A percentile compares a stretch with the other conserved stretches of the same genome.
Evolutionary conservation across 2,329 filamentous ascomycete species (phyloP).

Genomic region (Dryadomyces quercus-mongolicae): DNA sequence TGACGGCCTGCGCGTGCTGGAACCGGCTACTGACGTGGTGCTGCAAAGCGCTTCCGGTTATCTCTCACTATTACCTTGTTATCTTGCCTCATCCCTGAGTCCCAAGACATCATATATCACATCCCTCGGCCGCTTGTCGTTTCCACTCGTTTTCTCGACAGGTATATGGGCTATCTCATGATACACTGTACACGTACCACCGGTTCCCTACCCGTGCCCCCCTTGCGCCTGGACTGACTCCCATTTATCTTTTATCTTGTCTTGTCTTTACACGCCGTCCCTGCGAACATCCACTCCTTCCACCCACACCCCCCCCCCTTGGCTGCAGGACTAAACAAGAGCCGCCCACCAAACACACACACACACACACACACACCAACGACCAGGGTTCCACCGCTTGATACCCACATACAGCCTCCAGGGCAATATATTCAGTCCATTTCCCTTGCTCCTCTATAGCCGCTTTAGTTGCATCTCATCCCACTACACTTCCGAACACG

Average conservation of each 20-base stretch:
- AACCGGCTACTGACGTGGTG: background rate
- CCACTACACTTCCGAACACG: background rate
- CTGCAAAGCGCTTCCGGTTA: background rate
- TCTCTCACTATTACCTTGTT: background rate
- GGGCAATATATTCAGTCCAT: background rate
- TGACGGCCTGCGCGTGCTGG: background rate
- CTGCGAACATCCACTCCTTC: background rate
- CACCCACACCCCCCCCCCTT: background rate
- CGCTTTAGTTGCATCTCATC: background rate
- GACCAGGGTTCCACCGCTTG: background rate
- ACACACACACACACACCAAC: background rate
- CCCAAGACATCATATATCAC: background rate
- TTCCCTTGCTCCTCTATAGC: background rate
- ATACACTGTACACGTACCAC: background rate
- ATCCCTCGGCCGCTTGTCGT: background rate
- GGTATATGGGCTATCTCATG: background rate
- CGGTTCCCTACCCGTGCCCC: background rate
- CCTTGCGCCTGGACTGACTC: background rate
- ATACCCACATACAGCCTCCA: background rate
- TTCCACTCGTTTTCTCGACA: background rate
- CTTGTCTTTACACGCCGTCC: background rate
- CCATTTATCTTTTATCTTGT: background rate
- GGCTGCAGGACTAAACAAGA: conserved; percentile 1
- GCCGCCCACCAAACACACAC: background rate
- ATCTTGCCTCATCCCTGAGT: conserved; percentile 1